Conservation (phyloP, 148 eudicot species). For the Rhododendron vialii region DNA sequence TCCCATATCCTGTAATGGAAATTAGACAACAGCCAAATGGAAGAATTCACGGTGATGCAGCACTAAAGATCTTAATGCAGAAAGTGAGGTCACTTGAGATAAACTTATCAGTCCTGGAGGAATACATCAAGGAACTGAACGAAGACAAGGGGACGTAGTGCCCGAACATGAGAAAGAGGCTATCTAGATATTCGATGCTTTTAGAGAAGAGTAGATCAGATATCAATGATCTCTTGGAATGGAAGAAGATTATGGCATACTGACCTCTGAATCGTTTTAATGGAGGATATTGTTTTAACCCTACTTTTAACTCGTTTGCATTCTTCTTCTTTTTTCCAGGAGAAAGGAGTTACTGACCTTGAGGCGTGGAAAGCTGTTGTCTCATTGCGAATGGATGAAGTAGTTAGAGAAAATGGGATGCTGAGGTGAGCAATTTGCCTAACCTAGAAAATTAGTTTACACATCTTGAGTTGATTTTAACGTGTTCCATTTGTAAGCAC, state of each 20-base stretch:
- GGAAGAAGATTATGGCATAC: slow-evolving; percentile 64
- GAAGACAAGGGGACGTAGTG: slow-evolving; percentile 54
- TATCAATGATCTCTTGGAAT: slow-evolving; percentile 52
- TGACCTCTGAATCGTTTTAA: neutral
- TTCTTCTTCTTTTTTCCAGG: no score
- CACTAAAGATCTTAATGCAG: slow-evolving; percentile 77
- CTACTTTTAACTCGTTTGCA: no score
- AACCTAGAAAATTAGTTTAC: neutral
- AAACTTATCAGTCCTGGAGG: slow-evolving; percentile 70
- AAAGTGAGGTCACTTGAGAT: slow-evolving; percentile 77
- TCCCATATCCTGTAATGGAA: slow-evolving; percentile 43
- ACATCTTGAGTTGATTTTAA: neutral
- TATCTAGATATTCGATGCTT: slow-evolving; percentile 33
- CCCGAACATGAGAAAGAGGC: slow-evolving; percentile 68
- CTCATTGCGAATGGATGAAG: no score
- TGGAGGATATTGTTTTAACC: no score
- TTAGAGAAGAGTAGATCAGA: slow-evolving; percentile 54
- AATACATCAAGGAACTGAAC: slow-evolving; percentile 62
- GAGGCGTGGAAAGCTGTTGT: no score
- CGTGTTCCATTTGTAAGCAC: neutral
- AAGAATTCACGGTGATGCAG: slow-evolving; percentile 73
- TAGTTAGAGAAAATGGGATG: no score
- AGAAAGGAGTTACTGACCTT: no score
- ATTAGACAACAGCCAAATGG: slow-evolving; percentile 45
- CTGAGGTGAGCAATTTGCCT: no score